A percentile compares a stretch with the other conserved stretches of the same genome.
Evolutionary conservation across 345 rosid genomes (phyloP).

Genomic region (Leavenworthia alabamica): DNA sequence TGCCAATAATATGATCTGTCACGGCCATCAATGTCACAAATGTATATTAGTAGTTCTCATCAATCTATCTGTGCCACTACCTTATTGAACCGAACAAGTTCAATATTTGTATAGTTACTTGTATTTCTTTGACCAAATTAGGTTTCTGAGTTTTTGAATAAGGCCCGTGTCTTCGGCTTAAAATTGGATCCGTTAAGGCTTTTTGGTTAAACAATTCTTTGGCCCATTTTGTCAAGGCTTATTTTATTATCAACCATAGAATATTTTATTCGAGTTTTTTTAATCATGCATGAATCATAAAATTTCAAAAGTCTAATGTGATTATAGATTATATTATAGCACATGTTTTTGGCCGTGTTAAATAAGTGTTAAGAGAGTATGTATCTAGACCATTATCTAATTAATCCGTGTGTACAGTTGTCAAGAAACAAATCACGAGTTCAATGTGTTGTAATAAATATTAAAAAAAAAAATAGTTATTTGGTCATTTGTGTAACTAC

Average conservation of each 20-base stretch:
- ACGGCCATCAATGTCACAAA: not conserved
- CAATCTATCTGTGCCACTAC: not conserved
- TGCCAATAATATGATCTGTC: not conserved
- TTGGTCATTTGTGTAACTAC: not conserved
- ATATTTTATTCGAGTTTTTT: not conserved
- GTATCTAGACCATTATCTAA: conserved; percentile 8
- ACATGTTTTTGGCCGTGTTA: not conserved
- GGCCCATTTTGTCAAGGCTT: not conserved
- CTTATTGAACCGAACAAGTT: not conserved
- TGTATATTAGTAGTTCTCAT: not conserved
- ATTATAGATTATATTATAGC: not conserved
- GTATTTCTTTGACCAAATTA: not conserved
- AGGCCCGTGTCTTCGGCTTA: not conserved
- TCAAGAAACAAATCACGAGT: not conserved
- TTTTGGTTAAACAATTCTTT: not conserved
- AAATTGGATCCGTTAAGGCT: not conserved
- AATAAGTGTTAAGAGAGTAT: not conserved
- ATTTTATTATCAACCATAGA: not conserved
- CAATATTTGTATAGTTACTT: not conserved
- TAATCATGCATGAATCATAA: not conserved
- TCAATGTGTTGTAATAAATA: conserved; percentile 11
- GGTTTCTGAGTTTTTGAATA: not conserved
- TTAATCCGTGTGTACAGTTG: not conserved
- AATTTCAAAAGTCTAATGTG: not conserved
- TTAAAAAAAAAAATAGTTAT: not conserved